Evolutionary conservation across 441 rosid genomes (phyloP).

Genomic region (Pelargonium cotyledonis): DNA sequence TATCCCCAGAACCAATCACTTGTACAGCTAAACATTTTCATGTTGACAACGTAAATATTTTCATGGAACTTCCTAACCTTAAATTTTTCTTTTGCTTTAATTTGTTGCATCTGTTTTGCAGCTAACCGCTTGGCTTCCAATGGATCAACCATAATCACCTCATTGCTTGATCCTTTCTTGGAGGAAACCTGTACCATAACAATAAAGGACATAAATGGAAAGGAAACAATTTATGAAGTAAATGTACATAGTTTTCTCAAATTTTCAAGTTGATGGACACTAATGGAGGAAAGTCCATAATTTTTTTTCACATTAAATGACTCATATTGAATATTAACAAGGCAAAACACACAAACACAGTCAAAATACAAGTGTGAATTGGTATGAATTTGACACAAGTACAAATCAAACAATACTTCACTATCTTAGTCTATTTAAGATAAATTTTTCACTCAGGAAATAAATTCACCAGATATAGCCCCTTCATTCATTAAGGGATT

Average conservation of each 20-base stretch:
- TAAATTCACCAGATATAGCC: too few relatives aligned
- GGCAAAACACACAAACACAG: background rate
- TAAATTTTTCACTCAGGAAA: too few relatives aligned
- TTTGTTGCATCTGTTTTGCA: conserved; percentile 54
- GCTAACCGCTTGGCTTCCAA: conserved; percentile 78
- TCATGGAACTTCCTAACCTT: conserved; percentile 33
- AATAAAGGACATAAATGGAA: background rate
- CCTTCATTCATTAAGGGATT: too few relatives aligned
- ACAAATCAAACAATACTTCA: too few relatives aligned
- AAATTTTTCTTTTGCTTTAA: conserved; percentile 50
- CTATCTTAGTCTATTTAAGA: too few relatives aligned
- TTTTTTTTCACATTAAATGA: too few relatives aligned
- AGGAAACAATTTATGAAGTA: background rate
- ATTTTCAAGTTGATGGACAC: background rate
- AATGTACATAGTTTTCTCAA: background rate
- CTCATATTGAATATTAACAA: background rate
- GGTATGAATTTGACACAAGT: too few relatives aligned
- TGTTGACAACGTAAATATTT: too few relatives aligned
- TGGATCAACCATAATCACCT: conserved; percentile 80
- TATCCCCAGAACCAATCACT: too few relatives aligned
- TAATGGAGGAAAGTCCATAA: background rate
- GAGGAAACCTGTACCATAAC: conserved; percentile 37
- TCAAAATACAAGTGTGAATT: too few relatives aligned
- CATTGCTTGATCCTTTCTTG: conserved; percentile 27
- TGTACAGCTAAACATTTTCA: too few relatives aligned